phyloP scores from a whole-genome alignment of 2,329 filamentous ascomycete genomes.

The Fusarium tuaranense region DNA sequence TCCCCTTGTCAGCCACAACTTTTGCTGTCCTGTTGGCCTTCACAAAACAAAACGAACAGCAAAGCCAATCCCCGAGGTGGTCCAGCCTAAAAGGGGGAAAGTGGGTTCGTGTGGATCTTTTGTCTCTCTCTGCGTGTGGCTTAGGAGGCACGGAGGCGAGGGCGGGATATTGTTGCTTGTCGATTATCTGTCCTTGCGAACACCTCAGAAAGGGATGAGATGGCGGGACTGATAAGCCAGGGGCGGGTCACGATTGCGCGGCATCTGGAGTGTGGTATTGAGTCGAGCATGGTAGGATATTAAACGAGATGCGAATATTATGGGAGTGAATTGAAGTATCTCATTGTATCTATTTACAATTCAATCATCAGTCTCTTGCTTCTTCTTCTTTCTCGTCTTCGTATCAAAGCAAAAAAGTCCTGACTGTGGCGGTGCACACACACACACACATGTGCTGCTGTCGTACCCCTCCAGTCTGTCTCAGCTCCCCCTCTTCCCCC shows the following conservation, averaged over 20 bases:
- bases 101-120: slow-evolving; percentile 18
- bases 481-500: slow-evolving; percentile 31
- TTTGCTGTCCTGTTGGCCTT: slow-evolving; percentile 19
- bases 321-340: background rate
- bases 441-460: slow-evolving; percentile 2
- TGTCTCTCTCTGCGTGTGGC: slow-evolving; percentile 18
- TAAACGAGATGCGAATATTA: background rate
- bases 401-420: slow-evolving; percentile 13
- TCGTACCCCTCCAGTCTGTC: slow-evolving; percentile 26
- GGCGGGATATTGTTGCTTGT: slow-evolving; percentile 9
- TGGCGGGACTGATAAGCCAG: slow-evolving; percentile 30
- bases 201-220: slow-evolving; percentile 38
- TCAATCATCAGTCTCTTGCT: background rate
- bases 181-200: slow-evolving; percentile 37
- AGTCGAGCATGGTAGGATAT: background rate
- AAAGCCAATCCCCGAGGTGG: slow-evolving; percentile 24
- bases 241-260: slow-evolving; percentile 34
- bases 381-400: background rate
- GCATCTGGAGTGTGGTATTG: slow-evolving; percentile 22
- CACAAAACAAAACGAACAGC: slow-evolving; percentile 5
- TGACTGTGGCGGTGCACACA: slow-evolving; percentile 34
- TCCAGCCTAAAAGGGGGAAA: slow-evolving; percentile 36
- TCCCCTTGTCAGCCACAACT: slow-evolving; percentile 21
- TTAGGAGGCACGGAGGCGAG: slow-evolving; percentile 8
- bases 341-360: background rate